Conservation (phyloP, 306 rosid genomes). For the Lotus japonicus region DNA sequence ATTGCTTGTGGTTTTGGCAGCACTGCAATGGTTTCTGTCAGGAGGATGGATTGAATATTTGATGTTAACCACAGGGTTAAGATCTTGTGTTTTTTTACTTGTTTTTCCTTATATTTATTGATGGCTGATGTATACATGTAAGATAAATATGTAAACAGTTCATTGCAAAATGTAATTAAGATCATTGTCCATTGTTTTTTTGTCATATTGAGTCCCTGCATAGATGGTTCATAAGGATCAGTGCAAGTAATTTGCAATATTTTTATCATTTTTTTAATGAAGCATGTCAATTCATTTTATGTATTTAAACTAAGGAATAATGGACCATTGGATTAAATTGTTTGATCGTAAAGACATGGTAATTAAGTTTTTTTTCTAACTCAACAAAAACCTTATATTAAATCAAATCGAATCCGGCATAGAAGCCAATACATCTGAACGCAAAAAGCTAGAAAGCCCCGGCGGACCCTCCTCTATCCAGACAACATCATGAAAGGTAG, state of each 20-base stretch:
- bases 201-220: not conserved
- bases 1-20: not conserved
- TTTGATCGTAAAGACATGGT: too few species aligned
- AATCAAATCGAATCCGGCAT: too few species aligned
- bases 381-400: too few species aligned
- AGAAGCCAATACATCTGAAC: too few species aligned
- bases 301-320: too few species aligned
- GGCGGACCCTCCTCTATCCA: too few species aligned
- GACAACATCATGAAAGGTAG: too few species aligned
- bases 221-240: not conserved
- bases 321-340: too few species aligned
- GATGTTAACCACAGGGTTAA: slow-evolving; percentile 16
- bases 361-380: too few species aligned
- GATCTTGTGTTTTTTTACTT: not conserved
- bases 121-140: not conserved
- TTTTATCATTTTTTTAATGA: not conserved
- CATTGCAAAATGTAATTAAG: slow-evolving; percentile 20
- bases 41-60: not conserved
- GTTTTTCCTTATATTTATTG: not conserved
- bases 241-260: not conserved
- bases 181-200: not conserved
- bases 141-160: slow-evolving; percentile 14
- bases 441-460: too few species aligned
- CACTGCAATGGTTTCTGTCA: not conserved
- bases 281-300: too few species aligned